These are phyloP conservation scores for Lunularia cruciata DNA, from an alignment of 225 moss, liverwort and hornwort genomes.

Conservation along the genomic window DNA sequence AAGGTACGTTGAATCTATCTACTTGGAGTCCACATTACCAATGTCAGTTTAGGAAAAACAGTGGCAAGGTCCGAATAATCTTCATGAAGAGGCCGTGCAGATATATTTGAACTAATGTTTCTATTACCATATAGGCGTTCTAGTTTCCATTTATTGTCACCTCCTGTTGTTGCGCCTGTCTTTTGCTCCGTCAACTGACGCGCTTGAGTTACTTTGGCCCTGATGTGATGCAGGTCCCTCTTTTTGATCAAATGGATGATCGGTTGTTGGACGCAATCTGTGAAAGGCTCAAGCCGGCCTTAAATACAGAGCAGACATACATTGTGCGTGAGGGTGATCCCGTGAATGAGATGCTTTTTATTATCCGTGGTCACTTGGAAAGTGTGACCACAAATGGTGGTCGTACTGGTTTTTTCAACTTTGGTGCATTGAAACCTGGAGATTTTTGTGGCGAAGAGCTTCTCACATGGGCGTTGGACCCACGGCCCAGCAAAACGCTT, in stretches of 20 bases:
- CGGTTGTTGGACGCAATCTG: constrained; percentile 93
- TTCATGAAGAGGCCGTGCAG: not conserved
- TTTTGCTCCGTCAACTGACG: not conserved
- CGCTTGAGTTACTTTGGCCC: not conserved
- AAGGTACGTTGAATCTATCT: no score
- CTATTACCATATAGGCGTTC: not conserved
- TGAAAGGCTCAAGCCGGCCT: constrained; percentile 73
- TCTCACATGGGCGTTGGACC: constrained; percentile 94
- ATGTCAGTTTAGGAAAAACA: not conserved
- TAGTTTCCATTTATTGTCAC: no score
- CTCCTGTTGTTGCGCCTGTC: not conserved
- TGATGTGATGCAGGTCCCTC: constrained; percentile 59
- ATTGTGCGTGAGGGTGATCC: constrained; percentile 91
- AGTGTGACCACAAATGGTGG: constrained; percentile 73
- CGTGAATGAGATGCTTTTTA: constrained; percentile 90
- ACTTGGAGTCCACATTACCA: constrained; percentile 8
- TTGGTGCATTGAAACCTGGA: constrained; percentile 56
- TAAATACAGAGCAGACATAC: constrained; percentile 76
- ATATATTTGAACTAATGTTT: not conserved
- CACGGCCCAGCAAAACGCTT: constrained; percentile 71
- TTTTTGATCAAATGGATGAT: constrained; percentile 96
- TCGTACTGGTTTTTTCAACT: constrained; percentile 66
- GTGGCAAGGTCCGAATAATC: not conserved
- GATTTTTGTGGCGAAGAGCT: constrained; percentile 93
- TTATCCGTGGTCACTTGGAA: constrained; percentile 80